These are phyloP conservation scores for Epichloe amarillans DNA, from an alignment of 2,329 filamentous ascomycete genomes.

Conservation along the genomic window DNA sequence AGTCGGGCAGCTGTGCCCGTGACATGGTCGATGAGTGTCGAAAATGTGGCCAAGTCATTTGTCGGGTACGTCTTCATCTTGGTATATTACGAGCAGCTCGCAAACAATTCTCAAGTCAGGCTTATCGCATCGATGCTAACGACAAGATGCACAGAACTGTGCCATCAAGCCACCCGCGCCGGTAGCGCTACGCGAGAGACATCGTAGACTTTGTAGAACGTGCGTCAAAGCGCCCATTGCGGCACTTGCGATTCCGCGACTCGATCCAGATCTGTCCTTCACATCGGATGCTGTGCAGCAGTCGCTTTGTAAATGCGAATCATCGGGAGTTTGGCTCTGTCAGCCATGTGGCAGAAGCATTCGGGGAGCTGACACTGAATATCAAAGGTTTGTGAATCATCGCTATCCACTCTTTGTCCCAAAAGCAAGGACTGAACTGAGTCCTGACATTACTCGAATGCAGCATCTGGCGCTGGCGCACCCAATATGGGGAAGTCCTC, in stretches of 20 bases:
- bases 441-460: neutral
- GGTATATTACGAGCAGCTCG: neutral
- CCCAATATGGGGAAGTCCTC: slow-evolving; percentile 68
- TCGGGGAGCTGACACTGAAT: slow-evolving; percentile 43
- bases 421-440: neutral
- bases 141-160: slow-evolving; percentile 56
- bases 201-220: slow-evolving; percentile 66
- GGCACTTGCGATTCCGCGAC: slow-evolving; percentile 31
- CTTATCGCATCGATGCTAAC: slow-evolving; percentile 5
- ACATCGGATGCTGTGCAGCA: slow-evolving; percentile 42
- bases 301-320: slow-evolving; percentile 38
- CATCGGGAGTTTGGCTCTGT: slow-evolving; percentile 66
- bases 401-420: neutral
- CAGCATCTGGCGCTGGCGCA: slow-evolving; percentile 81
- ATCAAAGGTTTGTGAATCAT: slow-evolving; percentile 33
- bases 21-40: slow-evolving; percentile 80
- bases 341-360: slow-evolving; percentile 68
- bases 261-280: slow-evolving; percentile 33
- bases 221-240: slow-evolving; percentile 62
- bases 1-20: slow-evolving; percentile 66
- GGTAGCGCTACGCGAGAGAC: slow-evolving; percentile 54
- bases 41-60: slow-evolving; percentile 63
- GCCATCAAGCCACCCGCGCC: slow-evolving; percentile 67
- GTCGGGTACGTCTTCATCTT: slow-evolving; percentile 48
- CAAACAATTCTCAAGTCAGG: neutral